These are phyloP conservation scores for Aspergillus hiratsukae DNA, from an alignment of 2,329 filamentous ascomycete species.

Conservation along the genomic window DNA sequence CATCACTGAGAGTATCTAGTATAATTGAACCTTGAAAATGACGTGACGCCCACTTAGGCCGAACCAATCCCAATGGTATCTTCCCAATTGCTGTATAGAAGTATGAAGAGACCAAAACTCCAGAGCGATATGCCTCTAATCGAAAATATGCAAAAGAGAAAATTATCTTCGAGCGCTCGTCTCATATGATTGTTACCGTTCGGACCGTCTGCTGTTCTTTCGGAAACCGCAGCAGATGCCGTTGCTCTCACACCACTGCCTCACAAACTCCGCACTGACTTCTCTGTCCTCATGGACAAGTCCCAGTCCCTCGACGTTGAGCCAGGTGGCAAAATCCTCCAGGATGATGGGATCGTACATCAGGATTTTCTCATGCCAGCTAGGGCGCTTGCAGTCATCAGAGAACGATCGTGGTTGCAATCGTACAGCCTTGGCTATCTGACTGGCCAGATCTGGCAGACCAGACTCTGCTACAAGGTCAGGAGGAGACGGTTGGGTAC, in stretches of 20 bases:
- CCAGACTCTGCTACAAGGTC: constrained; percentile 12
- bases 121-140: not conserved
- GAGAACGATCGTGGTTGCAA: constrained; percentile 31
- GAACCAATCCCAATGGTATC: not conserved
- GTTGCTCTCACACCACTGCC: constrained; percentile 84
- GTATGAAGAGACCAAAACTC: not conserved
- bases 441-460: constrained; percentile 38
- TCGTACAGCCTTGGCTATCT: constrained; percentile 48
- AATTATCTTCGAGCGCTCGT: not conserved
- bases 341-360: constrained; percentile 87
- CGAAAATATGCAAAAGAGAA: not conserved
- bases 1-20: not conserved
- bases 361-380: constrained; percentile 89
- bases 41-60: not conserved
- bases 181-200: not conserved
- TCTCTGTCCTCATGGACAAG: constrained; percentile 62
- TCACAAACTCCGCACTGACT: constrained; percentile 62
- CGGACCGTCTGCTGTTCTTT: constrained; percentile 28
- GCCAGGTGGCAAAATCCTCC: constrained; percentile 77
- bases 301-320: constrained; percentile 67
- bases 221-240: constrained; percentile 76
- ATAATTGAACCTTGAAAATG: not conserved
- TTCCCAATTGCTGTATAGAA: not conserved
- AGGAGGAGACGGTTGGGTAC: not conserved
- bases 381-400: constrained; percentile 45